Percentiles rank a stretch among this genome's conserved stretches.
Conservation (phyloP, 306 rosid genomes). For the Dalbergia cultrata region DNA sequence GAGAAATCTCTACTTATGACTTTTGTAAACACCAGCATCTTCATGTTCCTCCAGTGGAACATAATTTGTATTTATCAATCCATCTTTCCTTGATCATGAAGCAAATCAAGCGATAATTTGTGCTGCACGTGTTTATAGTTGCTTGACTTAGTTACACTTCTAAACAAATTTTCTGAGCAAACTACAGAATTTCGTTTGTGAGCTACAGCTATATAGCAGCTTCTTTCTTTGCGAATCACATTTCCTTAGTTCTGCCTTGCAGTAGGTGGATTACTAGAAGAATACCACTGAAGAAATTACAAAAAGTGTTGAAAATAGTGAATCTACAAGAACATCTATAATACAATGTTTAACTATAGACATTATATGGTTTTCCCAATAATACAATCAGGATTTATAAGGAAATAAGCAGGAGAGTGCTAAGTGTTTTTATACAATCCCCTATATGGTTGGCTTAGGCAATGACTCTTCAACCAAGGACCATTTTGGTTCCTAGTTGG, state of each 20-base stretch:
- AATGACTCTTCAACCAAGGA: not conserved
- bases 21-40: slow-evolving; percentile 9
- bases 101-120: not conserved
- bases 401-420: slow-evolving; percentile 31
- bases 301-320: slow-evolving; percentile 7
- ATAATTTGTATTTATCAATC: not conserved
- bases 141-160: not conserved
- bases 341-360: slow-evolving; percentile 7
- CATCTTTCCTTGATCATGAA: slow-evolving; percentile 8
- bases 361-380: slow-evolving; percentile 8
- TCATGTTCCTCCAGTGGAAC: slow-evolving; percentile 2
- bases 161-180: slow-evolving; percentile 21
- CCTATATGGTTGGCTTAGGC: not conserved
- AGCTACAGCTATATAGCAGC: slow-evolving; percentile 6
- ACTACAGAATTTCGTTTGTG: not conserved
- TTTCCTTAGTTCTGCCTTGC: not conserved
- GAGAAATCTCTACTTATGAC: slow-evolving; percentile 13
- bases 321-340: slow-evolving; percentile 16
- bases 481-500: slow-evolving; percentile 13
- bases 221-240: not conserved
- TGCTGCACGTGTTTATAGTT: not conserved
- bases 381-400: slow-evolving; percentile 4
- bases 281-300: slow-evolving; percentile 8
- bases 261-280: not conserved
- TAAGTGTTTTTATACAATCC: not conserved